phyloP scores from a whole-genome alignment of 1,139 yeast species.

The Blastobotrys capitulatus region DNA sequence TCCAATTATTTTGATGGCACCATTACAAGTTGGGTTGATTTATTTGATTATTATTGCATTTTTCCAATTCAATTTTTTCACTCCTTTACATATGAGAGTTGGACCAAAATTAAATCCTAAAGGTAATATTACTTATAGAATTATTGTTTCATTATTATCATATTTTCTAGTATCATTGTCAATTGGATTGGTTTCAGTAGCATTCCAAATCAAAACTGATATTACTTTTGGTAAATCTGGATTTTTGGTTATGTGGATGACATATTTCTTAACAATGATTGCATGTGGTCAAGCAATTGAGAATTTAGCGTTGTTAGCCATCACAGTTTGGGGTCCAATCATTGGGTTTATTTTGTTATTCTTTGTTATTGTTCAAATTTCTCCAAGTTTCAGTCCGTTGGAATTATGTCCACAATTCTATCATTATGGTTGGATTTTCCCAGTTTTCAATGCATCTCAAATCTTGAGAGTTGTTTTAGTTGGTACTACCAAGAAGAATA shows the following conservation, averaged over 20 bases:
- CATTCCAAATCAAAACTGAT: conserved; percentile 51
- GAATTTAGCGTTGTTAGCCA: conserved; percentile 45
- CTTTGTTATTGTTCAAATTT: conserved; percentile 54
- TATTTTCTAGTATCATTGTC: conserved; percentile 50
- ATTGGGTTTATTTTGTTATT: conserved; percentile 59
- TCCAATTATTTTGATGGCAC: conserved; percentile 14
- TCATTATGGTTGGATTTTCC: conserved; percentile 60
- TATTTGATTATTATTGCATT: conserved; percentile 65
- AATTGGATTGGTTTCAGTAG: conserved; percentile 54
- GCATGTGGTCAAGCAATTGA: conserved; percentile 65
- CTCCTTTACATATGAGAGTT: conserved; percentile 47
- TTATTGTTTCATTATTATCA: conserved; percentile 43
- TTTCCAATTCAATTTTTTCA: conserved; percentile 54
- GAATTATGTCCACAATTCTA: conserved; percentile 49
- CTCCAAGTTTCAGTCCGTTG: conserved; percentile 58
- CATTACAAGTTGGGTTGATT: conserved; percentile 52
- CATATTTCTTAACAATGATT: conserved; percentile 52
- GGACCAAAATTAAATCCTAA: conserved; percentile 41
- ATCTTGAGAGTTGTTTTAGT: conserved; percentile 53
- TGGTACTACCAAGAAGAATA: conserved; percentile 48
- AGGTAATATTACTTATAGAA: conserved; percentile 47
- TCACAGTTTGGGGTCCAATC: conserved; percentile 44
- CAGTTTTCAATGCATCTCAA: conserved; percentile 55
- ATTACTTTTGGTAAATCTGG: conserved; percentile 54
- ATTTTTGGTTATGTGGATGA: conserved; percentile 59